Evolutionary conservation across 805 yeast genomes (phyloP), one percentile per base, ranked within the genome.

Genomic region (Saccharomycopsis oosterbeekiorum): DNA sequence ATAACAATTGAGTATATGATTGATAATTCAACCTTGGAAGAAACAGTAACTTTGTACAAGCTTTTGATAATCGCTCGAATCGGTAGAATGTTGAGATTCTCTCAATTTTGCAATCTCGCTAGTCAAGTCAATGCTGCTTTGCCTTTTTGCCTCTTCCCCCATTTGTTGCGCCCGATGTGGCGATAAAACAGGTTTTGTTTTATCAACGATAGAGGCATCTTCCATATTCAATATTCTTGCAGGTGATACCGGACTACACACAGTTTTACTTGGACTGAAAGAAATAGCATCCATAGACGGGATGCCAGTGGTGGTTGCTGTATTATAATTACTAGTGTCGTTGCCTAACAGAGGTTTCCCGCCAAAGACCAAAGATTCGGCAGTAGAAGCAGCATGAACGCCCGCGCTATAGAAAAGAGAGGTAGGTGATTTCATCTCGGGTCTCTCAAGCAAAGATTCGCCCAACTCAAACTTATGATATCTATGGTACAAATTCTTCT

Each of bases 41-140:
- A 85, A 85, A 65, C 89, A 85, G 67, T 82, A 85, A 36, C 80
- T 78, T 57, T 84, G 83, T 58, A 85, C 70, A 21, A 84, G 70
- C 62, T 83, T 82, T 65, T 80, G 78, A 67, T 84, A 84, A 0
- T 83, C 74, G 66, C 79, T 77, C 4, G 86, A 78, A 65, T 81
- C 76, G 59, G 80, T 70, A 14, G 70, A 66, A 1, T 78, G 77
- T 59, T 72, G 69, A 34, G 67, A 60, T 17, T 56, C 41, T 17
- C 60, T 54, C 26, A 65, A 15, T 26, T 65, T 61, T 55, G 51
- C 57, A 42, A 65, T 60, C 34, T 60, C 63, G 19, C 14, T 47
- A 2, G 53, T 53, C n/a, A 51, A 36, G 4, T 54, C 26, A 34
- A 21, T 10, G 21, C 21, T 24, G 17, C 14, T 15, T 26, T 11